These are phyloP conservation scores for Nemania abortiva DNA, from an alignment of 2,329 filamentous ascomycete genomes.

Conservation along the genomic window DNA sequence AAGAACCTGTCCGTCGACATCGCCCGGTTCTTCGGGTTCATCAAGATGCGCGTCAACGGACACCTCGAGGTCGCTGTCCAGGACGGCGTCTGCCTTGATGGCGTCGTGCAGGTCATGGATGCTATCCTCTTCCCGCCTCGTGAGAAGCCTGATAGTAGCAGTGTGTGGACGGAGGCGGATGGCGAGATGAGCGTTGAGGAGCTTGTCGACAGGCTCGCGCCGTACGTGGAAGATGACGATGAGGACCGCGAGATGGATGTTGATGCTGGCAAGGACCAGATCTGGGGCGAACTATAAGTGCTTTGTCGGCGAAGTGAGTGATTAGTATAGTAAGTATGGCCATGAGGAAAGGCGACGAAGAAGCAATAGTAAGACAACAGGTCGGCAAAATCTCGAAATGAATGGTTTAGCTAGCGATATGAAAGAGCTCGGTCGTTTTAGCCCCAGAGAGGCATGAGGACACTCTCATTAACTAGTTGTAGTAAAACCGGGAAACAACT, in stretches of 20 bases:
- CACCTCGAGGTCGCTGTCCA: conserved; percentile 73
- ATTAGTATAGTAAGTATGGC: not conserved
- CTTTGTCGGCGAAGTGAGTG: not conserved
- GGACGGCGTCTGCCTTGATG: conserved; percentile 81
- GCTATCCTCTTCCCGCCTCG: conserved; percentile 82
- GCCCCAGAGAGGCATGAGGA: not conserved
- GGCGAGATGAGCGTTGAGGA: conserved; percentile 52
- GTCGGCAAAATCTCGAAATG: not conserved
- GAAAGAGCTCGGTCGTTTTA: conserved; percentile 5
- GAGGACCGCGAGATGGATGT: not conserved
- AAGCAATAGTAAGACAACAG: conserved; percentile 7
- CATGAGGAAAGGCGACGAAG: not conserved
- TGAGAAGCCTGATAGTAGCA: conserved; percentile 53
- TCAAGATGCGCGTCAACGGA: conserved; percentile 81
- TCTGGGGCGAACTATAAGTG: conserved; percentile 42
- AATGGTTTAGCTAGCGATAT: not conserved
- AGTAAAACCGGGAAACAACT: not conserved
- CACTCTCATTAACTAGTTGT: conserved; percentile 6
- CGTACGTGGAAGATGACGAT: conserved; percentile 55
- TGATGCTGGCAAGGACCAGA: conserved; percentile 24
- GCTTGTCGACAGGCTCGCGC: conserved; percentile 44
- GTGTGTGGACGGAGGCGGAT: conserved; percentile 67
- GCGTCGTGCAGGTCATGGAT: conserved; percentile 82
- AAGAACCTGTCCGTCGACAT: conserved; percentile 79
- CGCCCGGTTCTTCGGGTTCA: conserved; percentile 73